Evolutionary conservation across 768 basidiomycete species (phyloP).

Genomic region (Rossbeevera mucosa): DNA sequence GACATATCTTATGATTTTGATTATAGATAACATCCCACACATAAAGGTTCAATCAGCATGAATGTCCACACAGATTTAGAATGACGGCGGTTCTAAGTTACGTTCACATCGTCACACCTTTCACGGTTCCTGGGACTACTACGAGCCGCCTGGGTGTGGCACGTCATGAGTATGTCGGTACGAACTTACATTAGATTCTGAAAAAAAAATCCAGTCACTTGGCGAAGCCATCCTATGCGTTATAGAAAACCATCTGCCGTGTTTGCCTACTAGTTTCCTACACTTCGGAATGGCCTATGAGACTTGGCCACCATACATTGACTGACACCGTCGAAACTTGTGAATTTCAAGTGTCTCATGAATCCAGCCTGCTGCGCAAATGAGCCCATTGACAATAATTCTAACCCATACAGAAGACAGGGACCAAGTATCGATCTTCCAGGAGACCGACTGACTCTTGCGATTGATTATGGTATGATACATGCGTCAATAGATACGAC

Average conservation of each 20-base stretch:
- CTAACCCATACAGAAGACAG: too few relatives aligned
- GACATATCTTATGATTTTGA: slow-evolving; percentile 28
- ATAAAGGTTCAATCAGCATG: not conserved
- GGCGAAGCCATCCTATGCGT: too few relatives aligned
- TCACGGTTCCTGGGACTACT: not conserved
- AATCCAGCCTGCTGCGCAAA: not conserved
- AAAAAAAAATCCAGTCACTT: too few relatives aligned
- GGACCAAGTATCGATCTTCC: not conserved
- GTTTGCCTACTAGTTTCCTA: too few relatives aligned
- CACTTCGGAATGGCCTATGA: too few relatives aligned
- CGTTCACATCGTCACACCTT: not conserved
- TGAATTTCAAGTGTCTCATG: not conserved
- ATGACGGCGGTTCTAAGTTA: not conserved
- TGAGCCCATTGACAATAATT: too few relatives aligned
- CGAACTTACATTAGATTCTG: too few relatives aligned
- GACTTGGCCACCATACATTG: too few relatives aligned
- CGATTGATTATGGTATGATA: slow-evolving; percentile 19
- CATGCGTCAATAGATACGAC: slow-evolving; percentile 10
- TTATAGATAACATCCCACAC: slow-evolving; percentile 20
- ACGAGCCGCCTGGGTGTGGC: too few relatives aligned
- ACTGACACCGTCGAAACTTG: too few relatives aligned
- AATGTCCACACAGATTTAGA: not conserved
- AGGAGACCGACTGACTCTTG: not conserved
- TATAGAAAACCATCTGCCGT: too few relatives aligned
- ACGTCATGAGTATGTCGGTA: too few relatives aligned